These are phyloP conservation scores for Suhomyces anneliseae DNA, from an alignment of 1,139 yeast species.

Conservation along the genomic window DNA sequence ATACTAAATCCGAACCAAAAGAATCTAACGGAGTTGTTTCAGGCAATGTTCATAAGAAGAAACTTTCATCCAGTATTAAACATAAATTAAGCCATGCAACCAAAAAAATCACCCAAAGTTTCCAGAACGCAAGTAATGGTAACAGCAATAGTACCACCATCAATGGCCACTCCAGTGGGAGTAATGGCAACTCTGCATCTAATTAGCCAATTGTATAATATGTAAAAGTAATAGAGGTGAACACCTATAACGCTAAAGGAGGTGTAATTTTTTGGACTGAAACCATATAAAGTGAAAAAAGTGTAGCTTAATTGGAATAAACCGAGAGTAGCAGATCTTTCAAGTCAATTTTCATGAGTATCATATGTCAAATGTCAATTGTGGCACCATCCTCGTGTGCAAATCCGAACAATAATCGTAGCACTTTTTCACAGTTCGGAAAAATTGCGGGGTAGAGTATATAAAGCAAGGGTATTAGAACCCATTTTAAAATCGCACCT, in stretches of 20 bases:
- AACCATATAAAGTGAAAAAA: no score
- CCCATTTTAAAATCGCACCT: neutral
- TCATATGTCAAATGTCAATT: no score
- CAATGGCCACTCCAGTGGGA: neutral
- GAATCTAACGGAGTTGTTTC: neutral
- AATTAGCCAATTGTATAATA: conserved; percentile 2
- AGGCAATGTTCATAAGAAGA: conserved; percentile 2
- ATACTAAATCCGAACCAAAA: neutral
- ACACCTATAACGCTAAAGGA: neutral
- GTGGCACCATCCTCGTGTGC: no score
- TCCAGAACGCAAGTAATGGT: neutral
- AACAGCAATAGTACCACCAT: neutral
- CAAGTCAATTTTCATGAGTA: no score
- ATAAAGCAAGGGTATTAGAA: neutral
- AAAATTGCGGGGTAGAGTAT: conserved; percentile 2
- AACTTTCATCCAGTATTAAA: conserved; percentile 3
- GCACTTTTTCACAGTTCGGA: neutral
- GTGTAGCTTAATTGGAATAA: no score
- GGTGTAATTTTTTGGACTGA: no score
- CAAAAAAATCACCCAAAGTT: conserved; percentile 7
- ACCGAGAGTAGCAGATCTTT: no score
- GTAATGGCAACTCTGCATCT: conserved; percentile 2
- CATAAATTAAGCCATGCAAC: conserved; percentile 6
- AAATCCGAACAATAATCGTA: no score
- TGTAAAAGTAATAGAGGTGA: conserved; percentile 3